Evolutionary conservation across 1,284 basidiomycete species (phyloP).

Genomic region (Sporisorium reilianum): DNA sequence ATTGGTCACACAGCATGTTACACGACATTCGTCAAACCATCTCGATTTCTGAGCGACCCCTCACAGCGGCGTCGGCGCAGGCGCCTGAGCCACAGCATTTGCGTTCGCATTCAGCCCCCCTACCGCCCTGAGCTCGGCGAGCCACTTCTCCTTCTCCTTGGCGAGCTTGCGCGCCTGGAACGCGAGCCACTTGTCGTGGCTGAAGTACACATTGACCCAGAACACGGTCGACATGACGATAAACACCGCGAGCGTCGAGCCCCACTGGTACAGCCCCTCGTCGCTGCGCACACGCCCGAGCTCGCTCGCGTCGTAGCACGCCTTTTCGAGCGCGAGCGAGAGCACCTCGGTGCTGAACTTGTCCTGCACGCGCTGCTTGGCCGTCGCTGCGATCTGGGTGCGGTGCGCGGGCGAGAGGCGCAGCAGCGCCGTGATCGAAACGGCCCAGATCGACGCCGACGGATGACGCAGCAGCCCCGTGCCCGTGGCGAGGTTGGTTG

Average conservation of each 20-base stretch:
- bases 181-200: slow-evolving; percentile 45
- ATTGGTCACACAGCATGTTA: no score
- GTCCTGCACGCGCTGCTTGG: slow-evolving; percentile 29
- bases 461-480: slow-evolving; percentile 56
- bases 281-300: slow-evolving; percentile 45
- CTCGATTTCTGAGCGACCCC: no score
- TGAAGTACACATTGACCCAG: slow-evolving; percentile 46
- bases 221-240: slow-evolving; percentile 45
- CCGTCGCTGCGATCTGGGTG: slow-evolving; percentile 10
- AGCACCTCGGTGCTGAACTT: slow-evolving; percentile 51
- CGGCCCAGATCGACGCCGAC: slow-evolving; percentile 46
- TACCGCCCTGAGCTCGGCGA: slow-evolving; percentile 18
- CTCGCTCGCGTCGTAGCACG: slow-evolving; percentile 44
- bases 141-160: slow-evolving; percentile 40
- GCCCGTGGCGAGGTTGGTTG: slow-evolving; percentile 33
- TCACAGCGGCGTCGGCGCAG: slow-evolving; percentile 12
- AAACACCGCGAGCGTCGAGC: slow-evolving; percentile 30
- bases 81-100: slow-evolving; percentile 16
- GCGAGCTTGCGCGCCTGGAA: slow-evolving; percentile 38
- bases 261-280: slow-evolving; percentile 58
- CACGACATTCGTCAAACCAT: background rate
- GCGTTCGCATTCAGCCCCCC: slow-evolving; percentile 14
- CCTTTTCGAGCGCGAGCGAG: slow-evolving; percentile 43
- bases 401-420: slow-evolving; percentile 21
- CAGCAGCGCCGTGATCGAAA: slow-evolving; percentile 41